phyloP scores from a whole-genome alignment of 1,284 basidiomycete genomes.

The Omphalotus olearius region DNA sequence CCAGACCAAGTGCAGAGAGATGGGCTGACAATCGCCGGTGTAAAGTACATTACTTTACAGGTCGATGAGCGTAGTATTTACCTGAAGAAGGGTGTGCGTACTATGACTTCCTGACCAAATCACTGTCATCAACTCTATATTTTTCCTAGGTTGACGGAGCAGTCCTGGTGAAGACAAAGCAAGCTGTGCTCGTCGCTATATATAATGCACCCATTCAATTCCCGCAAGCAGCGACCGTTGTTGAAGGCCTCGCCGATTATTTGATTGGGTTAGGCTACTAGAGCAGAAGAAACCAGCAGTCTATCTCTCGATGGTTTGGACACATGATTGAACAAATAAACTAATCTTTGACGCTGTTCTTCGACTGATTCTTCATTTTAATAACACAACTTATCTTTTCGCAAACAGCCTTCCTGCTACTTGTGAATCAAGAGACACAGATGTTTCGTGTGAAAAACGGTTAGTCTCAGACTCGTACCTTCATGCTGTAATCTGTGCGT shows the following conservation, averaged over 20 bases:
- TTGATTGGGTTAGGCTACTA: constrained; percentile 64
- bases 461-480: too few species aligned
- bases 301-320: too few species aligned
- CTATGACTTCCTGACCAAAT: background rate
- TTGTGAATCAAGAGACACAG: too few species aligned
- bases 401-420: too few species aligned
- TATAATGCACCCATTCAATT: constrained; percentile 74
- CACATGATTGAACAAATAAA: too few species aligned
- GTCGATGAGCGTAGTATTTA: constrained; percentile 66
- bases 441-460: too few species aligned
- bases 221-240: constrained; percentile 68
- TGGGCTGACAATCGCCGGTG: constrained; percentile 69
- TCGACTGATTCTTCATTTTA: too few species aligned
- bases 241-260: constrained; percentile 80
- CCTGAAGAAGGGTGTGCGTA: constrained; percentile 76
- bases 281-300: constrained; percentile 2
- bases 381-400: too few species aligned
- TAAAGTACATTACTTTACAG: constrained; percentile 79
- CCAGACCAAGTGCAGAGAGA: constrained; percentile 40
- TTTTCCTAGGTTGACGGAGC: constrained; percentile 71
- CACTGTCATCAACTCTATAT: background rate
- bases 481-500: too few species aligned
- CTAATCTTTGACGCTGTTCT: too few species aligned
- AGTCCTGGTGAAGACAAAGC: constrained; percentile 83
- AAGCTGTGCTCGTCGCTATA: constrained; percentile 82